Evolutionary conservation across 257 asterid genomes (phyloP).

Genomic region (Cinchona pubescens): DNA sequence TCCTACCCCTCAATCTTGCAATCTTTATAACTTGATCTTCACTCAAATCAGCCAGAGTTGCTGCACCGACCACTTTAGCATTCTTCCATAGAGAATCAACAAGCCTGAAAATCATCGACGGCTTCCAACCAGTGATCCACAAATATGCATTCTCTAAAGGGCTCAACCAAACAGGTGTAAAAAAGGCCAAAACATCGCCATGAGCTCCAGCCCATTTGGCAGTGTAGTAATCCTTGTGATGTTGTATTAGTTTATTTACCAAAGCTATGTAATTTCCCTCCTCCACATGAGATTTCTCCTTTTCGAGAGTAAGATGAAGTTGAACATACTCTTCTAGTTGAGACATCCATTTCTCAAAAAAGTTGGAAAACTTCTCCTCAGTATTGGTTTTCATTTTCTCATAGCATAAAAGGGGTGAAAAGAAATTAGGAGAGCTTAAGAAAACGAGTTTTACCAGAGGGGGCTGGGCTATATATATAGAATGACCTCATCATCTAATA

Average conservation of each 20-base stretch:
- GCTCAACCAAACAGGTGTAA: constrained; percentile 51
- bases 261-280: constrained; percentile 17
- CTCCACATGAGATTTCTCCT: neutral
- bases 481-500: neutral
- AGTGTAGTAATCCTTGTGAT: constrained; percentile 61
- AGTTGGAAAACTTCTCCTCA: constrained; percentile 37
- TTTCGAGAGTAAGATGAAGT: constrained; percentile 12
- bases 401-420: neutral
- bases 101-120: constrained; percentile 49
- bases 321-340: constrained; percentile 45
- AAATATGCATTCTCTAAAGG: constrained; percentile 45
- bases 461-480: neutral
- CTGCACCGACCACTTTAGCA: neutral
- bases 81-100: constrained; percentile 28
- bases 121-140: constrained; percentile 83
- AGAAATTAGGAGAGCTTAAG: neutral
- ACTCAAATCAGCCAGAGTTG: constrained; percentile 5
- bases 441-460: neutral
- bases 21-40: constrained; percentile 43
- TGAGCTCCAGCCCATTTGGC: constrained; percentile 61
- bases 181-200: constrained; percentile 53
- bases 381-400: constrained; percentile 31
- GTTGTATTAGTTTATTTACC: constrained; percentile 46
- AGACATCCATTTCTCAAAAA: constrained; percentile 53
- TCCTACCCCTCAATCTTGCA: constrained; percentile 36